Base-by-base conservation (phyloP, 345 rosid genomes). In the Brassica juncea region DNA sequence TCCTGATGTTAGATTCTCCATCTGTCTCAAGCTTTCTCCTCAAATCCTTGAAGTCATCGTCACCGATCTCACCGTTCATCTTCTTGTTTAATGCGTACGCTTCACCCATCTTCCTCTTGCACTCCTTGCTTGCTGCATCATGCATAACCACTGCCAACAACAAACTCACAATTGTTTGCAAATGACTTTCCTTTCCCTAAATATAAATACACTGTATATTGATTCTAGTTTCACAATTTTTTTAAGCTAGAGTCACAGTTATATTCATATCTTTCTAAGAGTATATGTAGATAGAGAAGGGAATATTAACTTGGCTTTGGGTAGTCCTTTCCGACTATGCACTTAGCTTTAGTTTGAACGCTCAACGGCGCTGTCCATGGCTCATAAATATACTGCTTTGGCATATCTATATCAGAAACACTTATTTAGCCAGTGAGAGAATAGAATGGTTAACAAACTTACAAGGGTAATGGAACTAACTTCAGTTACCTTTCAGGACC, bases 341-440 rank as follows among this genome's bases (percentile, higher is more conserved):
- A 94, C 69, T 89, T 92, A 30, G 94, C 97, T 85, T 84, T 88
- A 32, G 84, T 84, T 85, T 94, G 99, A 80, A 92, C 71, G 66
- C 95, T 88, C 55, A 84, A 23, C 11, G 99, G 97, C 31, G 99
- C 99, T 71, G 92, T 87, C 97, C 97, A 94, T 47, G 97, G 99
- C 85, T 94, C 99, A 31, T 94, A 94, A 10, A 94, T 94, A 66
- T 85, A 94, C 85, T 91, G 94, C 85, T 89, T 92, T 66, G 99
- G 99, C 91, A 94, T 92, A 76, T 94, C 99, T 94, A 84, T 4
- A 65, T 76, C 72, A 74, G 67, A 66, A 14, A 37, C 54, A 49
- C 28, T 61, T 61, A 67, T 71, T 30, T 57, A 64, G 55, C 37
- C 42, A 47, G 11, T 57, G 42, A 70, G 31, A 0, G 16, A 10